These are phyloP conservation scores for Wakefieldia striispora DNA, from an alignment of 768 basidiomycete genomes.

Conservation along the genomic window DNA sequence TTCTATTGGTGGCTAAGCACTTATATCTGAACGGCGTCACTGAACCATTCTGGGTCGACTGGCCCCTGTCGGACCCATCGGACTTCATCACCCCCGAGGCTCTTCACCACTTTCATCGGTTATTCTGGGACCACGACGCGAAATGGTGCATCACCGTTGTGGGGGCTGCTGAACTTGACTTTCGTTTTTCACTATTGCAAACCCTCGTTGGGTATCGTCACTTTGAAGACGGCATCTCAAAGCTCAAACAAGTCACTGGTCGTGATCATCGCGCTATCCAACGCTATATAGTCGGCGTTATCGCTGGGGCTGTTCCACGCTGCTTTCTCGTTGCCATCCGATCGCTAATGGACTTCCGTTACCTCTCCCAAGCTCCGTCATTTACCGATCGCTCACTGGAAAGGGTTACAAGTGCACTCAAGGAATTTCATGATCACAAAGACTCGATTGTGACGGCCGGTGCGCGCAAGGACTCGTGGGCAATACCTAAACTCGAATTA, in stretches of 20 bases:
- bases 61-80: not conserved
- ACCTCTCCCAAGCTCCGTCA: conserved; percentile 32
- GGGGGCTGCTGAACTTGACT: conserved; percentile 32
- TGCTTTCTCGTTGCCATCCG: conserved; percentile 6
- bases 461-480: conserved; percentile 19
- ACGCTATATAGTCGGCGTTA: conserved; percentile 16
- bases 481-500: no score
- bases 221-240: conserved; percentile 39
- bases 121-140: not conserved
- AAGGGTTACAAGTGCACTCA: conserved; percentile 25
- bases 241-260: conserved; percentile 16
- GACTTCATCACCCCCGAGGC: not conserved
- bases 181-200: conserved; percentile 36
- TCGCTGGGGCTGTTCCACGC: not conserved
- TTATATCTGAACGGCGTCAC: not conserved
- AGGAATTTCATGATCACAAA: conserved; percentile 37
- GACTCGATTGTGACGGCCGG: conserved; percentile 26
- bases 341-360: conserved; percentile 39
- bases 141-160: not conserved
- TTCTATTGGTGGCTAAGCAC: not conserved
- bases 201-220: conserved; percentile 33
- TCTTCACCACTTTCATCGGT: not conserved
- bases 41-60: not conserved
- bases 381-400: conserved; percentile 32
- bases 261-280: conserved; percentile 13